These are phyloP conservation scores for Cyclotella sp. DNA, from an alignment of 108 stramenopile genomes.

Conservation along the genomic window DNA sequence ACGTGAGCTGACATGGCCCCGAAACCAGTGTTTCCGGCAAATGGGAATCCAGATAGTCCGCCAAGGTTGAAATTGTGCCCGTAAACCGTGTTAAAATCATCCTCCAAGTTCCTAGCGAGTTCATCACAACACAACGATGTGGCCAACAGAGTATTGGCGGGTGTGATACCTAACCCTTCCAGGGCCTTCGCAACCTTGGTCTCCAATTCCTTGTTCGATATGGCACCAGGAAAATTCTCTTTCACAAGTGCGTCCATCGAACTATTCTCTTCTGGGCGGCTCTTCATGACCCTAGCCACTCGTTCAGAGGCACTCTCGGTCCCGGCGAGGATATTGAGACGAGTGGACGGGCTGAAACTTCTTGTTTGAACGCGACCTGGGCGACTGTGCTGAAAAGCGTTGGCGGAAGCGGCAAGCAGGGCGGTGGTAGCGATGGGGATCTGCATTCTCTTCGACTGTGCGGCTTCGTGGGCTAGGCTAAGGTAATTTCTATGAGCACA, in stretches of 20 bases:
- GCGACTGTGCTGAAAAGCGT: slow-evolving; percentile 12
- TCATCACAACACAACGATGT: slow-evolving; percentile 10
- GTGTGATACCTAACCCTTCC: background rate
- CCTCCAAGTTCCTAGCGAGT: slow-evolving; percentile 12
- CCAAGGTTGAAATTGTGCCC: slow-evolving; percentile 16
- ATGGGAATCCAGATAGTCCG: slow-evolving; percentile 9
- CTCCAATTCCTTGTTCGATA: slow-evolving; percentile 9
- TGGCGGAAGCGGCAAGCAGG: slow-evolving; percentile 2
- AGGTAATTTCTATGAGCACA: background rate
- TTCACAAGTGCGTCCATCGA: slow-evolving; percentile 11
- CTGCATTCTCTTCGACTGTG: slow-evolving; percentile 4
- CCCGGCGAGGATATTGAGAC: slow-evolving; percentile 35
- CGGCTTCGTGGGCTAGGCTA: background rate
- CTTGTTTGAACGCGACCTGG: background rate
- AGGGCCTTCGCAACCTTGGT: background rate
- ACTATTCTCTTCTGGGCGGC: slow-evolving; percentile 18
- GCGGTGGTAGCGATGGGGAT: slow-evolving; percentile 19
- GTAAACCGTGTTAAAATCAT: slow-evolving; percentile 12
- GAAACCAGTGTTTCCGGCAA: slow-evolving; percentile 13
- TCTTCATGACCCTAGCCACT: slow-evolving; percentile 18
- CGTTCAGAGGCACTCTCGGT: slow-evolving; percentile 12
- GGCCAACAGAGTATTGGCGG: slow-evolving; percentile 2
- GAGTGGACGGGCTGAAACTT: slow-evolving; percentile 15
- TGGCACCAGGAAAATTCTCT: slow-evolving; percentile 10
- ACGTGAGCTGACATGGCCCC: slow-evolving; percentile 10